Percentiles rank a stretch among this genome's conserved stretches.
phyloP scores from a whole-genome alignment of 768 basidiomycete genomes.

The Phlebiopsis flavidoalba region DNA sequence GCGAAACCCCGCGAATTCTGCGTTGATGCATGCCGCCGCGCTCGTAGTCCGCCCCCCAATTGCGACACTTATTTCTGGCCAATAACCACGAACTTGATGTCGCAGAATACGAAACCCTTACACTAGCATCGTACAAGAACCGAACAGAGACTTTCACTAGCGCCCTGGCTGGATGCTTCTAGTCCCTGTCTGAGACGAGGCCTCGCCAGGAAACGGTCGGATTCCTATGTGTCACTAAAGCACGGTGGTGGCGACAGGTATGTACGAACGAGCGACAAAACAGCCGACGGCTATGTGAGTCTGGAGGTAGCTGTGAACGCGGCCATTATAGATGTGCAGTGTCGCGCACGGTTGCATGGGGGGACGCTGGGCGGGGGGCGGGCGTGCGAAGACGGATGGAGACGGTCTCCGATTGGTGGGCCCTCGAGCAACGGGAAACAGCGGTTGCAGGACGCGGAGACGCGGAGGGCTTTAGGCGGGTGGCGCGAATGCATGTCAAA shows the following conservation, averaged over 20 bases:
- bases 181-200: constrained; percentile 88
- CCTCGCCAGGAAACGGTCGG: constrained; percentile 91
- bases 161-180: constrained; percentile 88
- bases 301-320: constrained; percentile 73
- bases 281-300: constrained; percentile 66
- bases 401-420: constrained; percentile 82
- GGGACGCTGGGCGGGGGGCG: constrained; percentile 80
- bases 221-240: constrained; percentile 88
- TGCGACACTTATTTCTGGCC: constrained; percentile 87
- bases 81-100: constrained; percentile 95
- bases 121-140: constrained; percentile 91
- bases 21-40: constrained; percentile 84
- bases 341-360: constrained; percentile 83
- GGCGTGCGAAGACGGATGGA: constrained; percentile 77
- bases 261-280: constrained; percentile 81
- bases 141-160: constrained; percentile 86
- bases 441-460: constrained; percentile 91
- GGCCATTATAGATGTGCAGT: no score
- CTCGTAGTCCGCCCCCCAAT: constrained; percentile 97
- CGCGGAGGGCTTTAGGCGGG: constrained; percentile 71
- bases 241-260: constrained; percentile 83
- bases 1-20: constrained; percentile 86
- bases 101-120: constrained; percentile 82
- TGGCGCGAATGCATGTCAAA: constrained; percentile 85
- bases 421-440: constrained; percentile 94